Base-by-base conservation (phyloP, 352 stramenopile genomes). In the Globisporangium splendens region DNA sequence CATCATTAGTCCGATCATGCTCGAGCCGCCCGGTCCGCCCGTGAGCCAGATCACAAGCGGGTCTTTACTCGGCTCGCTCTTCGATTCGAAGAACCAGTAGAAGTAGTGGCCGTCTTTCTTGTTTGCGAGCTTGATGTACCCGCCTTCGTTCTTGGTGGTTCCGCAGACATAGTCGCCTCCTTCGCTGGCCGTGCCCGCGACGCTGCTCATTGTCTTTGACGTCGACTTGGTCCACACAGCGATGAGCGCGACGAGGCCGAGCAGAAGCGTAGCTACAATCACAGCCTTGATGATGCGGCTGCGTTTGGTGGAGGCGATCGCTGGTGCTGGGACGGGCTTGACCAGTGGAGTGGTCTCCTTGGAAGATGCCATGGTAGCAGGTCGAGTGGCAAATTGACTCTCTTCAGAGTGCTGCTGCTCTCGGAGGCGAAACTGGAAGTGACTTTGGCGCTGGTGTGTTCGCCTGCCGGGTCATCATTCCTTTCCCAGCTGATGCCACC, bases 81-180 rank as follows among this genome's bases (percentile, higher is more conserved):
- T 50, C 11, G 70, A 77, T 39, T 77, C 50, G 20, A 77, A 70
- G 42, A 77, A 71, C 70, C 70, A 78, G 50, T 78, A 78, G 54
- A 78, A 78, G 56, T 78, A 78, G 41, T 77, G 46, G 46, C 72
- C 64, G 33, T 77, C 68, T 50, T 69, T 52, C 54, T 69, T 69
- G 64, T 72, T 66, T 11, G 68, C 46, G 7, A 75, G 59, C 44
- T 61, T 66, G 46, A 75, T 70, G 58, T 75, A 72, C 2, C 64
- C 68, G 15, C 51, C 62, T 28, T 76, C 62, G 58, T 75, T 60
- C 21, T 51, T 55, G 5, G 56, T 65, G 28, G 52, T 59, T 20
- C 62, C 62, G 33, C 62, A 73, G 50, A 70, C 53, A 14, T n/a
- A 49, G 18, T 24, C 35, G 18, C 39, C 39, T 44, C 39, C 39